Percentiles rank a stretch among this genome's conserved stretches.
Evolutionary conservation across 106 monocot genomes (phyloP).

Genomic region (Chionographis japonica): DNA sequence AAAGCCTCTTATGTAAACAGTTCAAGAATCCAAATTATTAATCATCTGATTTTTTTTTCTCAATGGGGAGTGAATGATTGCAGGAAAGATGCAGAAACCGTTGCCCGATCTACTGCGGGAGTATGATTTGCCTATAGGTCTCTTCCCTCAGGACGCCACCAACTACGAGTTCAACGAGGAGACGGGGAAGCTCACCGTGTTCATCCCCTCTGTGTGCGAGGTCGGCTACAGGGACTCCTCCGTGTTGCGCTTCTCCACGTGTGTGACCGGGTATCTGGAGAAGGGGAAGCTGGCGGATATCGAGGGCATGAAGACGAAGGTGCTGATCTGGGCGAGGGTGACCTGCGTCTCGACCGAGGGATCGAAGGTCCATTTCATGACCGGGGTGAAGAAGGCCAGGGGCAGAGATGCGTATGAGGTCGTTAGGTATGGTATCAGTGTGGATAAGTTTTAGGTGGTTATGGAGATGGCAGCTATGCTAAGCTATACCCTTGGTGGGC

Average conservation of each 20-base stretch:
- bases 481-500: no score
- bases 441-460: slow-evolving; percentile 63
- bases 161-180: slow-evolving; percentile 82
- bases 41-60: no score
- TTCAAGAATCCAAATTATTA: no score
- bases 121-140: slow-evolving; percentile 68
- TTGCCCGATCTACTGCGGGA: slow-evolving; percentile 74
- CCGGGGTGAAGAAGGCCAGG: slow-evolving; percentile 68
- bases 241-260: slow-evolving; percentile 61
- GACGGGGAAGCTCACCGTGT: slow-evolving; percentile 66
- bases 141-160: slow-evolving; percentile 82
- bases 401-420: slow-evolving; percentile 76
- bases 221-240: slow-evolving; percentile 93
- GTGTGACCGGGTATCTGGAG: slow-evolving; percentile 73
- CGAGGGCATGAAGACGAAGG: slow-evolving; percentile 89
- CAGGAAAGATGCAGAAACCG: slow-evolving; percentile 94
- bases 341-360: slow-evolving; percentile 54
- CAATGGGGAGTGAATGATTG: not conserved
- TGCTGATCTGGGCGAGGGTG: slow-evolving; percentile 78
- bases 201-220: slow-evolving; percentile 74
- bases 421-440: slow-evolving; percentile 53
- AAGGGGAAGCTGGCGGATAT: slow-evolving; percentile 77
- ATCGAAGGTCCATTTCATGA: slow-evolving; percentile 67
- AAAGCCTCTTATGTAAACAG: no score
- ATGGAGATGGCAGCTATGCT: not conserved